Evolutionary conservation across 805 yeast species (phyloP), one percentile per base, ranked within the genome.

Genomic region (Hanseniaspora guilliermondii): DNA sequence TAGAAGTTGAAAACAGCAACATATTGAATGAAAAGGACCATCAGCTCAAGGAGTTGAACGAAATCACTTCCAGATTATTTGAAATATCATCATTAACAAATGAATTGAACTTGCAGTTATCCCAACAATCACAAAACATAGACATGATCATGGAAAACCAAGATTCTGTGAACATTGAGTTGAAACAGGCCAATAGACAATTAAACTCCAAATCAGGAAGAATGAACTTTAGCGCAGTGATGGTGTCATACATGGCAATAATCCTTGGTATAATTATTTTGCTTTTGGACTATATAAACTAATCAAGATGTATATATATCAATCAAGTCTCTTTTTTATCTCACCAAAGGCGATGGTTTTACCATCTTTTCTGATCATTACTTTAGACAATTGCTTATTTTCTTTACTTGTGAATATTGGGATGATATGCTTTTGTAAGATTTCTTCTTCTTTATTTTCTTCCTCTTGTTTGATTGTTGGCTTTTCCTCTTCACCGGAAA

Each of bases 321-420:
- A 47, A 17, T 47, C 44, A 40, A 41, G 65, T 70, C 40, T 69
- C 60, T 73, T 87, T 85, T 58, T 83, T 63, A 91, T 85, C 69
- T 86, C 85, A 69, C 98, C 99, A 66, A 93, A 91, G 58, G 97
- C 99, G 70, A 93, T 87, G 47, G 98, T 91, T 62, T 80, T 82
- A 63, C 97, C 98, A 72, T 93, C 97, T 72, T 93, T 97, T 76
- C 99, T 87, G 67, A 93, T 77, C 21, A 97, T 88, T 68, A 93
- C 87, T 71, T 97, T 83, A 62, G 97, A 97, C 62, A 93, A 76
- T 70, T 88, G 97, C 59, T 88, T 96, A 67, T 87, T 86, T 65
- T 85, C 87, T 58, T 74, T 79, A 65, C 80, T 87, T 39, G 88
- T 82, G 71, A 93, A 95, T 53, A 91, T 79, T 69, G 97, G 93